Evolutionary conservation across 108 stramenopile species (phyloP).

Genomic region (Nitzschia sp.): DNA sequence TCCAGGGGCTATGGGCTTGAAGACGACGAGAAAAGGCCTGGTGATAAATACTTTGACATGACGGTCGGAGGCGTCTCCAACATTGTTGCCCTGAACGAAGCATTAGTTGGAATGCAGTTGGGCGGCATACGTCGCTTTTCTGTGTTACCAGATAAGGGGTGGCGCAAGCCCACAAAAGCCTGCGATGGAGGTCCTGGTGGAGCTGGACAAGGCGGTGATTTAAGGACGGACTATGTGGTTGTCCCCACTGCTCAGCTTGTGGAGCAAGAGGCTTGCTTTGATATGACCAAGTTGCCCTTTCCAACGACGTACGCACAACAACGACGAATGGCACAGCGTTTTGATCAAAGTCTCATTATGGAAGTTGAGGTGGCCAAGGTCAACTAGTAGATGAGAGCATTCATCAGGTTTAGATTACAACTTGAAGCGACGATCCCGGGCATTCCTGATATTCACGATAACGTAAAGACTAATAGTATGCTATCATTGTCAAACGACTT

Average conservation of each 20-base stretch:
- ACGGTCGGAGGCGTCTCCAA: constrained; percentile 51
- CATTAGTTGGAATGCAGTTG: constrained; percentile 66
- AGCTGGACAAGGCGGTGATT: constrained; percentile 68
- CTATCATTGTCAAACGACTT: no score
- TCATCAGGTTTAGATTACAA: no score
- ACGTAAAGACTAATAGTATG: no score
- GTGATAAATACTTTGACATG: constrained; percentile 63
- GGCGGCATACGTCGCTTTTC: constrained; percentile 64
- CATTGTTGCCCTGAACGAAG: constrained; percentile 73
- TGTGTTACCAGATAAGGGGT: constrained; percentile 79
- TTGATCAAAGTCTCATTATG: constrained; percentile 87
- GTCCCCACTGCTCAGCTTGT: constrained; percentile 91
- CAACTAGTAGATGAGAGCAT: not conserved
- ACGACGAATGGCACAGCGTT: constrained; percentile 86
- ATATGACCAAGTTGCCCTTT: constrained; percentile 76
- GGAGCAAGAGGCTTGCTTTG: constrained; percentile 81
- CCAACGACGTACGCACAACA: constrained; percentile 79
- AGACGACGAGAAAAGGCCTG: constrained; percentile 74
- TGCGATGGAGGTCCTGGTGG: constrained; percentile 91
- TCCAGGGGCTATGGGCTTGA: constrained; percentile 79
- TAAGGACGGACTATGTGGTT: constrained; percentile 64
- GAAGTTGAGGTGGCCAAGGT: constrained; percentile 70
- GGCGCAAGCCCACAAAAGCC: constrained; percentile 60
- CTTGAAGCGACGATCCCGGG: no score
- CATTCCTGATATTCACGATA: no score